Base-by-base conservation (phyloP, 495 filamentous ascomycete genomes). In the Penicillium cosmopolitanum region DNA sequence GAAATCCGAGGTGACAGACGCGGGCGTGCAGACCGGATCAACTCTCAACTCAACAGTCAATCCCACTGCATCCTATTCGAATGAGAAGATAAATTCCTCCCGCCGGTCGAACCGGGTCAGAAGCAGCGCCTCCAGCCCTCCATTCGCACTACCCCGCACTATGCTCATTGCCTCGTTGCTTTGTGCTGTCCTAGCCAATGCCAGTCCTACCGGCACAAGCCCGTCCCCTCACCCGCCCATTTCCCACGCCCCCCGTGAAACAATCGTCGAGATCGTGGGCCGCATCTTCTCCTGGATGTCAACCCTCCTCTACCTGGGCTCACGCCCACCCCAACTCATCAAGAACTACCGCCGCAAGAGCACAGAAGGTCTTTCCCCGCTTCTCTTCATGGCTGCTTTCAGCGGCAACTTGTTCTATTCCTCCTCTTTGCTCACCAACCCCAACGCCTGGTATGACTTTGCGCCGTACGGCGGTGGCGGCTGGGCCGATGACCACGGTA, bases 381-480 rank as follows among this genome's bases (percentile, higher is more conserved):
- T 82, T 2, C 82, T 91, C 42, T 91, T 91, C 73, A 74, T 85
- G 50, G 88, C 88, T 11, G 88, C 88, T 13, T 91, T 91, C 66
- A 81, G 80, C 62, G 88, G 88, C 15, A 91, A 91, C 67, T 65
- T 89, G 50, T 90, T 90, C 77, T 91, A 91, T 74, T 87, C 85
- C 12, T 60, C 77, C 36, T 89, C 87, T 11, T 71, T 91, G 8
- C 66, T 88, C 21, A 79, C 86, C 5, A 91, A 90, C 67, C 88
- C 89, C 6, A 83, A 85, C 56, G 88, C 83, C 33, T 90, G 87
- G 88, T 65, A 72, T 54, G 74, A 84, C 57, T 85, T 82, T 48
- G 73, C 77, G 9, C 75, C 89, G 0, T 84, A 88, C 61, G 87
- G 88, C n/a, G 84, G 84, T 23, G 76, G 82, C 21, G 88, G 88